Evolutionary conservation across 2,329 filamentous ascomycete species (phyloP).

Genomic region (Neofusicoccum kwambonambiense): DNA sequence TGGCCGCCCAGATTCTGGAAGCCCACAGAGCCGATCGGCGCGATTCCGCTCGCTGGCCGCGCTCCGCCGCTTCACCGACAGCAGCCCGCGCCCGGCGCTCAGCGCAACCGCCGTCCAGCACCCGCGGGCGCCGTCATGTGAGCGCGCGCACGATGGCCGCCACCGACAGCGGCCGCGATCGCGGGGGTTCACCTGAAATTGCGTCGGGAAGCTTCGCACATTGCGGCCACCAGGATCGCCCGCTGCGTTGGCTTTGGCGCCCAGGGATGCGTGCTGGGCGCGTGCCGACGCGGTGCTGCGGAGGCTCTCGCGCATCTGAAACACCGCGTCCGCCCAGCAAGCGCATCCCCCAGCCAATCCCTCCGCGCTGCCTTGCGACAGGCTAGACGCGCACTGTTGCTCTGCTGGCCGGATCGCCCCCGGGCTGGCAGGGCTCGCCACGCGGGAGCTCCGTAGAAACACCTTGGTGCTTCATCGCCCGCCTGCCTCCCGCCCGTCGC

Average conservation of each 20-base stretch:
- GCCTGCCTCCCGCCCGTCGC: neutral
- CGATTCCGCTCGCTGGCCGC: neutral
- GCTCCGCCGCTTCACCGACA: neutral
- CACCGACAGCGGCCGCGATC: neutral
- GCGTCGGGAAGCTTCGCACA: neutral
- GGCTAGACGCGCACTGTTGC: slow-evolving; percentile 4
- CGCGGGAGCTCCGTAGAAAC: slow-evolving; percentile 10
- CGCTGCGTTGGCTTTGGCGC: neutral
- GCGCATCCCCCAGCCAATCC: slow-evolving; percentile 8
- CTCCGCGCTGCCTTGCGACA: neutral
- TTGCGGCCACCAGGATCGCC: neutral
- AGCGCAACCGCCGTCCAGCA: neutral
- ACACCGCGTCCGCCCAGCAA: neutral
- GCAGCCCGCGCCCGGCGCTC: too few relatives aligned
- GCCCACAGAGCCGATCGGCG: slow-evolving; percentile 4
- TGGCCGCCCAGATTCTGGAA: neutral
- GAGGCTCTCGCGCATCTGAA: slow-evolving; percentile 16
- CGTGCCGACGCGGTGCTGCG: slow-evolving; percentile 6
- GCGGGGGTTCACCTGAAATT: neutral
- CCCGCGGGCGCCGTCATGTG: too few relatives aligned
- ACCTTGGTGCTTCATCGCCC: slow-evolving; percentile 14
- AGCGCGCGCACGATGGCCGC: neutral
- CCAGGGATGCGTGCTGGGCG: neutral
- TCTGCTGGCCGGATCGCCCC: neutral
- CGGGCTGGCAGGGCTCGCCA: neutral